Evolutionary conservation across 2,329 filamentous ascomycete species (phyloP), one percentile per base, ranked within the genome.

Genomic region (Didymosphaeria variabile): DNA sequence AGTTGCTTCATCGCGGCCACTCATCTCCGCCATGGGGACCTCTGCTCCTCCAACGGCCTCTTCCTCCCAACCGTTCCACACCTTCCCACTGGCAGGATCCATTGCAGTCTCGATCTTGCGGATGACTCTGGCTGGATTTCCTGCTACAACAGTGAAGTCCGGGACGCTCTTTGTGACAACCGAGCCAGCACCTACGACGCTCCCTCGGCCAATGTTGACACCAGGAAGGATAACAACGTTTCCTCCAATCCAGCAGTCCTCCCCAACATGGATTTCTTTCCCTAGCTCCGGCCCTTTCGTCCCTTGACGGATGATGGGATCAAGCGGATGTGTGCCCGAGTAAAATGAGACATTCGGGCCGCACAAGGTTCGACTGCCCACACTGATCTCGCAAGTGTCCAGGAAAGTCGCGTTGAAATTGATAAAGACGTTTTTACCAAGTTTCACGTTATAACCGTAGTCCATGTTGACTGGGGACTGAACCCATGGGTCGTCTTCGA

Each of bases 271-370:
- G 63, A 97, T 91, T 10, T 90, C 86, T 67, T 86, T 88, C 0
- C 92, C 93, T 9, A 81, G 71, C 76, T 97, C 93, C 0, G 92
- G 92, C 0, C 93, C 93, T 15, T 86, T 83, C 0, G 85, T 89
- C 0, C 93, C 92, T 71, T 94, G 90, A 32, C 93, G 87, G 5
- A 94, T 67, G 0, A 84, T 84, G 0, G 91, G 91, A 68, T 96
- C 91, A 0, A 93, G 79, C 1, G 93, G 92, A 77, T 97, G 93
- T 0, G 86, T 89, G 1, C 87, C 93, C 42, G 87, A 87, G 75
- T 87, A 97, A 67, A 97, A 86, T 40, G 84, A 88, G 45, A 93
- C 91, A 72, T 92, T 91, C 1, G 93, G 92, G 0, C 91, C 93
- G 45, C 95, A 81, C 29, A 97, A 80, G 1, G 91, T 94, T 56